A percentile compares a stretch with the other conserved stretches of the same genome.
Conservation (phyloP, 352 stramenopile species). For the Pythium vanterpoolii region DNA sequence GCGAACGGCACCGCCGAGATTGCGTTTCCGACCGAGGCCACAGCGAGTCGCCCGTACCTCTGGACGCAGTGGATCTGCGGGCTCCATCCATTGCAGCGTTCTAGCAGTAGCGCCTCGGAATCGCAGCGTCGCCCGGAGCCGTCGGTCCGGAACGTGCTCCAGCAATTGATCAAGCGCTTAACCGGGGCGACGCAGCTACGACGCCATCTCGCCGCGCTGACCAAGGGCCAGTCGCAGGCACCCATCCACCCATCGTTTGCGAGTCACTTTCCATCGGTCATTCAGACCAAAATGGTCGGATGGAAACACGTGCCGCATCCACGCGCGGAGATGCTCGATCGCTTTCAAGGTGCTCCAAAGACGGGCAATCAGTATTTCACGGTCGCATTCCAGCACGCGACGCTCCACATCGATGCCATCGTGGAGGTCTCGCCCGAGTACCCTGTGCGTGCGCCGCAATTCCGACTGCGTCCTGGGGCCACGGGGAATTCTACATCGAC, state of each 20-base stretch:
- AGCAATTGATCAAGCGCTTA: constrained; percentile 56
- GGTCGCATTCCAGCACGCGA: constrained; percentile 43
- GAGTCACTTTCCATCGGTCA: constrained; percentile 38
- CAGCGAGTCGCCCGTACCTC: constrained; percentile 47
- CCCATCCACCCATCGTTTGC: constrained; percentile 35
- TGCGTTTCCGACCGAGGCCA: constrained; percentile 36
- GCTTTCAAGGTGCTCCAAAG: constrained; percentile 32
- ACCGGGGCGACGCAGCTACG: constrained; percentile 38
- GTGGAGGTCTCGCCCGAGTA: constrained; percentile 70
- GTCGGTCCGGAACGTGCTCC: constrained; percentile 65
- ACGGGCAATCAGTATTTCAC: constrained; percentile 53
- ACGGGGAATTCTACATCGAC: constrained; percentile 17
- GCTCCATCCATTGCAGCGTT: constrained; percentile 45
- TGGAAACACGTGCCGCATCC: constrained; percentile 46
- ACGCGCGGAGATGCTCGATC: constrained; percentile 36
- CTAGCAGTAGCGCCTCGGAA: constrained; percentile 1
- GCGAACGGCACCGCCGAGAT: constrained; percentile 29
- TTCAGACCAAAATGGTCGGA: constrained; percentile 45
- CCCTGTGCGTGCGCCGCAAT: constrained; percentile 52
- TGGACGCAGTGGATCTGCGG: constrained; percentile 80
- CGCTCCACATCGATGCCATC: constrained; percentile 37
- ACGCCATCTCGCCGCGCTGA: constrained; percentile 42
- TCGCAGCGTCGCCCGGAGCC: constrained; percentile 40
- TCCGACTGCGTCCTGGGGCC: constrained; percentile 56
- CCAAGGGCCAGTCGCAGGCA: constrained; percentile 29